Evolutionary conservation across 2,329 filamentous ascomycete genomes (phyloP).

Genomic region (Tolypocladium endophyticum): DNA sequence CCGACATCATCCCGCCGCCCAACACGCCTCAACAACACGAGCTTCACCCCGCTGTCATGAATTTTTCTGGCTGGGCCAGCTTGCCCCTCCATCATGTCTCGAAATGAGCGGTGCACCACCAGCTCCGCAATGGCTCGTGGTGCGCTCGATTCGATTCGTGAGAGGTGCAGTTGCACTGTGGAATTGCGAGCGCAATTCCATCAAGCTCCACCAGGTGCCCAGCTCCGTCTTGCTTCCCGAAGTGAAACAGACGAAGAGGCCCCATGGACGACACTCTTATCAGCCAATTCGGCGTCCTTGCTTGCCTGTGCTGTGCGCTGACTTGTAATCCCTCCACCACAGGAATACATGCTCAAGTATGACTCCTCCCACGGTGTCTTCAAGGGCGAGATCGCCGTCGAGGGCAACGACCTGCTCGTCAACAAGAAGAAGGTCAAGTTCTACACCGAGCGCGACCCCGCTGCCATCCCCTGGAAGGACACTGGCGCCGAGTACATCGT

Average conservation of each 20-base stretch:
- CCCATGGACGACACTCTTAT: too few species aligned
- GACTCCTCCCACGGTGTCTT: conserved; percentile 95
- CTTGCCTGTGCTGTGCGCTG: neutral
- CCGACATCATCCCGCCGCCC: neutral
- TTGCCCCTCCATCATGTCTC: neutral
- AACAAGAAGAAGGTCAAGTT: conserved; percentile 94
- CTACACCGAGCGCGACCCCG: conserved; percentile 86
- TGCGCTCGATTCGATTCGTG: neutral
- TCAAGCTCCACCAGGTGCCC: neutral
- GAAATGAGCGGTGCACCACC: neutral
- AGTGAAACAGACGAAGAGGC: neutral
- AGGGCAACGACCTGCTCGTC: conserved; percentile 64
- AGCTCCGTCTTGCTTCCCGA: neutral
- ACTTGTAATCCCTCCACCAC: conserved; percentile 4
- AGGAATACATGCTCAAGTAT: conserved; percentile 99
- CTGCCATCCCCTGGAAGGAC: conserved; percentile 80
- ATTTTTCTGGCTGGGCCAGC: neutral
- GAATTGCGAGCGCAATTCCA: neutral
- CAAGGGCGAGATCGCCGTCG: conserved; percentile 78
- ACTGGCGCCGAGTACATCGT: conserved; percentile 88
- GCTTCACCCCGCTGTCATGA: neutral
- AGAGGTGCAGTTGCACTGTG: neutral
- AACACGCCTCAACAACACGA: neutral
- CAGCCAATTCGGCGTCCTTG: neutral
- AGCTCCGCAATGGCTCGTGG: neutral